Evolutionary conservation across 768 basidiomycete species (phyloP).

Genomic region (Lenzites betulinus): DNA sequence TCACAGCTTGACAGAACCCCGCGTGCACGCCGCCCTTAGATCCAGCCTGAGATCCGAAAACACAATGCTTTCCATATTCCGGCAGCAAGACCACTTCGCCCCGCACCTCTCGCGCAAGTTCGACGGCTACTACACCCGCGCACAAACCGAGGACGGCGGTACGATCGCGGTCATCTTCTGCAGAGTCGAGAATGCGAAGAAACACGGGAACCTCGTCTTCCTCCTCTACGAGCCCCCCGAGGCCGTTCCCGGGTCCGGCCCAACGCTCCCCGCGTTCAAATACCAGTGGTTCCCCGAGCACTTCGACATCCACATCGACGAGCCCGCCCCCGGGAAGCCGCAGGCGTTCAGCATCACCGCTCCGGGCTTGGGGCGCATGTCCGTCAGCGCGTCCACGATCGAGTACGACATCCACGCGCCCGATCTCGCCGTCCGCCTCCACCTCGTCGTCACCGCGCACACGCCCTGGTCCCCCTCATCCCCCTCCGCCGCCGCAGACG

Average conservation of each 20-base stretch:
- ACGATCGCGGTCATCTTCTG: constrained; percentile 31
- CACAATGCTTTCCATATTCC: background rate
- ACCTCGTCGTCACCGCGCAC: constrained; percentile 16
- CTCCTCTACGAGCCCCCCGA: constrained; percentile 22
- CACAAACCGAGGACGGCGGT: constrained; percentile 26
- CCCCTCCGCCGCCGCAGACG: too few relatives aligned
- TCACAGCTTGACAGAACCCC: too few relatives aligned
- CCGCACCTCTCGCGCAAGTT: constrained; percentile 25
- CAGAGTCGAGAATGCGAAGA: constrained; percentile 26
- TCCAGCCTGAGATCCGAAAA: background rate
- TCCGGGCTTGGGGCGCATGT: constrained; percentile 24
- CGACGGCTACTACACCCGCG: constrained; percentile 31
- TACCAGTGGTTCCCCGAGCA: constrained; percentile 27
- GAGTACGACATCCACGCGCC: constrained; percentile 20
- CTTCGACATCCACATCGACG: constrained; percentile 4
- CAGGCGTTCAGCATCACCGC: constrained; percentile 22
- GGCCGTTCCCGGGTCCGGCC: background rate
- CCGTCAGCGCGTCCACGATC: constrained; percentile 11
- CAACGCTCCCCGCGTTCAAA: constrained; percentile 18
- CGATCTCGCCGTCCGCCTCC: constrained; percentile 16
- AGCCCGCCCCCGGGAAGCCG: background rate
- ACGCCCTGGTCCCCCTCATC: constrained; percentile 25
- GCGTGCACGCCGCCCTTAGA: too few relatives aligned
- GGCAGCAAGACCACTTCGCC: constrained; percentile 24
- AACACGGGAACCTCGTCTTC: constrained; percentile 25